Evolutionary conservation across 2,329 filamentous ascomycete species (phyloP).

Genomic region (Hyphodiscus sp.): DNA sequence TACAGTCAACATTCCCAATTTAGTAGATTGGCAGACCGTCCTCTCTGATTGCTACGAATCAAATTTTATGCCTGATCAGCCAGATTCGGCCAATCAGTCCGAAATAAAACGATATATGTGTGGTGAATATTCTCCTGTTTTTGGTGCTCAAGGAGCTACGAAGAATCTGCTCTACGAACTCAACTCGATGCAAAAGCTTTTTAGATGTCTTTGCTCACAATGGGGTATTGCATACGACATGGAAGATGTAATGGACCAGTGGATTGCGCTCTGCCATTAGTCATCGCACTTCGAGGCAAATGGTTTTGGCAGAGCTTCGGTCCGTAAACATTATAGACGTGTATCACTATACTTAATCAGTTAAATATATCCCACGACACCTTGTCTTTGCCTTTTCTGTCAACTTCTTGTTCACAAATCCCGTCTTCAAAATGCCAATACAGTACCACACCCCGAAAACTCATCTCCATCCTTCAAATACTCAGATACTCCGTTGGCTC

Average conservation of each 20-base stretch:
- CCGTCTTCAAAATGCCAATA: constrained; percentile 39
- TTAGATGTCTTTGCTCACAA: constrained; percentile 37
- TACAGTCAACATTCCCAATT: constrained; percentile 33
- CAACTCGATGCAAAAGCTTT: constrained; percentile 41
- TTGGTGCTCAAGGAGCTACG: constrained; percentile 21
- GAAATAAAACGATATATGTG: constrained; percentile 35
- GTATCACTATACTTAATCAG: background rate
- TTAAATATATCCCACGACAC: background rate
- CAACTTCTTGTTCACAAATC: constrained; percentile 29
- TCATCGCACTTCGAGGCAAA: background rate
- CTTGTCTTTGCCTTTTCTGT: background rate
- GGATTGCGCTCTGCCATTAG: constrained; percentile 38
- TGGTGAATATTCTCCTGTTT: constrained; percentile 20
- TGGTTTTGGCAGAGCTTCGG: background rate
- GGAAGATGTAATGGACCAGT: constrained; percentile 37
- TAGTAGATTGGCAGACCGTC: constrained; percentile 37
- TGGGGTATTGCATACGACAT: constrained; percentile 41
- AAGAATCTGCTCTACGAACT: constrained; percentile 40
- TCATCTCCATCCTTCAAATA: constrained; percentile 37
- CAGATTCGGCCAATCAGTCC: constrained; percentile 51
- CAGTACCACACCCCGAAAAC: constrained; percentile 37
- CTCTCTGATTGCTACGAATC: constrained; percentile 27
- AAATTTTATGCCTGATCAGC: constrained; percentile 41
- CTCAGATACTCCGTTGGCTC: constrained; percentile 32
- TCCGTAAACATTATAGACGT: background rate